Evolutionary conservation across 805 yeast species (phyloP), one percentile per base, ranked within the genome.

Genomic region (Spathaspora girioi): DNA sequence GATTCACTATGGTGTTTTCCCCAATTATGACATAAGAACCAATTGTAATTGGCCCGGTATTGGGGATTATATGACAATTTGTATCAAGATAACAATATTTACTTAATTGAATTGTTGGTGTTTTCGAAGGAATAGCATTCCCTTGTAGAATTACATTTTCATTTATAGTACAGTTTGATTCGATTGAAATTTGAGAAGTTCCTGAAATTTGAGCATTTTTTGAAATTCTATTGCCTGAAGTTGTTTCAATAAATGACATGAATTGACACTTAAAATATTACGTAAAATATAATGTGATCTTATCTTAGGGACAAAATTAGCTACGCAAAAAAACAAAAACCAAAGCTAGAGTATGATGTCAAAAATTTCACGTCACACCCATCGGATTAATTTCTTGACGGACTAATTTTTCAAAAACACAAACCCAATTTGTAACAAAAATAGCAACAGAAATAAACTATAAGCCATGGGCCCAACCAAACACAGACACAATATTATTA

Each of bases 21-120:
- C 81, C 83, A 1, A 82, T 63, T 8, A 70, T 61, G 3, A 73
- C 66, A 57, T 76, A 81, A 0, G 81, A 74, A 0, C 86, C 87
- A 1, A 81, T 62, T n/a, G 49, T 46, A 20, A 64, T 62, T 40
- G 59, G 55, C 3, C 15, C 48, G 38, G 40, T 35, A 14, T 35
- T n/a, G 17, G 59, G 56, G 5, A 23, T 50, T 0, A 79, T 57
- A 3, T 46, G 42, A 27, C 69, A 64, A 11, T 59, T 50, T 1
- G 56, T 48, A 12, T 62, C 72, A 2, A 82, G 52, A 52, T 62
- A 77, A 49, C 79, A 73, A 58, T 67, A 75, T 54, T 73, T 78
- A 0, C 86, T 86, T 1, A 81, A 63, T 38, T 63, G 66, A 2
- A 80, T 68, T 12, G 72, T 51, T 19, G 70, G 59, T 5, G 5